Percentiles rank a stretch among this genome's conserved stretches.
Conservation (phyloP, 805 yeast species). For the Candida railenensis region DNA sequence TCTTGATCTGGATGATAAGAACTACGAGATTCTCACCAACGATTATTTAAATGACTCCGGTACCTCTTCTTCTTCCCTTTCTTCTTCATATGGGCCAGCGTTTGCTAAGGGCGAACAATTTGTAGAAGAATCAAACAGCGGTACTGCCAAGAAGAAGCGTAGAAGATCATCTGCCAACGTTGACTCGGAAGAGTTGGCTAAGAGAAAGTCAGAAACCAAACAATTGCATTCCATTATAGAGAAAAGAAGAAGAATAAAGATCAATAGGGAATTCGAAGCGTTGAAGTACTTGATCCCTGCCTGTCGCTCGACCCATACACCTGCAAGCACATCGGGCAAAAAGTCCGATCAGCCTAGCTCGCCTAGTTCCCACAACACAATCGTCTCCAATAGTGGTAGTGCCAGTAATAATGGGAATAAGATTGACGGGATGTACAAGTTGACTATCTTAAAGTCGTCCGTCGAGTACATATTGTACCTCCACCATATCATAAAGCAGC, state of each 20-base stretch:
- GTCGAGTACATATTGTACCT: constrained; percentile 76
- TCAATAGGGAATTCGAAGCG: constrained; percentile 82
- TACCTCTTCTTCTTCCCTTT: constrained; percentile 3
- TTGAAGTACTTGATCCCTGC: constrained; percentile 77
- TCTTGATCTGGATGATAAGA: constrained; percentile 39
- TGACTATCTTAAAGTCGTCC: constrained; percentile 77
- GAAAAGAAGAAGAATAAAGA: constrained; percentile 72
- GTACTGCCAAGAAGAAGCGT: constrained; percentile 30
- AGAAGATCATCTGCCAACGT: constrained; percentile 38
- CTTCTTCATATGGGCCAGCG: constrained; percentile 4
- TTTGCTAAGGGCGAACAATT: background rate
- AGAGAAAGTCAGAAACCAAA: constrained; percentile 42
- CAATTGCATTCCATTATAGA: constrained; percentile 73
- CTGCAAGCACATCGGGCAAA: background rate
- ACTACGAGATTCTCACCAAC: constrained; percentile 42
- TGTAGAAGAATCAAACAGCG: constrained; percentile 2
- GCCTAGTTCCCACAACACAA: constrained; percentile 2
- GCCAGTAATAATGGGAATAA: constrained; percentile 30
- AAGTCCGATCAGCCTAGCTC: constrained; percentile 6
- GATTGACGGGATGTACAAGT: constrained; percentile 71
- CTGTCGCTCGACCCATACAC: constrained; percentile 50
- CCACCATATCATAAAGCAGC: constrained; percentile 55
- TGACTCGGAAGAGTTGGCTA: constrained; percentile 40
- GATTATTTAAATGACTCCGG: constrained; percentile 19
- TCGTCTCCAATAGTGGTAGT: constrained; percentile 6